Evolutionary conservation across 2,329 filamentous ascomycete genomes (phyloP), one percentile per base, ranked within the genome.

Genomic region (Sporothrix humicola): DNA sequence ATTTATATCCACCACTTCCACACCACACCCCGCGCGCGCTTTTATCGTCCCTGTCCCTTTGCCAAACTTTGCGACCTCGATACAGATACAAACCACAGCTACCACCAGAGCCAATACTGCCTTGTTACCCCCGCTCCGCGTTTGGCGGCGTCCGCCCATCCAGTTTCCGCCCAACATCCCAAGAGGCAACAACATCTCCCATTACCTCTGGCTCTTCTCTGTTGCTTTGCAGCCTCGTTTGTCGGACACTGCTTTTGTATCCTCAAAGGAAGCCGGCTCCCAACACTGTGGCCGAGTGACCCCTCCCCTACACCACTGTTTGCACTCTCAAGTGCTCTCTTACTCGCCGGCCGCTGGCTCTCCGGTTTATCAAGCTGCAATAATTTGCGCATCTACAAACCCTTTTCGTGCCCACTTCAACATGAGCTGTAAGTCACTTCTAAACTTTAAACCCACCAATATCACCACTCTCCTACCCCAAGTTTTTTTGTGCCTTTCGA

Each of bases 381-480:
- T 66, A 46, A 26, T 6, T 17, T 23, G 26, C 56, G 26, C n/a
- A 5, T 66, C 44, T 13, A 46, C 20, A 26, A 26, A 48, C 0
- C 12, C 20, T 3, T 20, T 17, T 7, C 6, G 48, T 26, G 26
- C 6, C n/a, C 17, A 10, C 37, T 9, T 15, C 72, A 75, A 71
- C 7, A 76, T 76, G 75, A 76, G 75, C 69, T 73, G 75, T 76
- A 74, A 73, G 75, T 46, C 68, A 26, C 42, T 10, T 23, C 13
- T 46, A 54, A 15, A 50, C 3, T 5, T 66, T 17, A 8, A 26
- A 26, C 23, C 23, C 23, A 26, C 23, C 20, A 26, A 44, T 59
- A 23, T 59, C 56, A 26, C 56, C 56, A 26, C n/a, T 59, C 26
- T 17, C 56, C 13, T 59, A n/a, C 56, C 13, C 56, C 56, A 37